Conservation (phyloP, 2,329 filamentous ascomycete genomes). For the Arthrobotrys pseudoclavata region DNA sequence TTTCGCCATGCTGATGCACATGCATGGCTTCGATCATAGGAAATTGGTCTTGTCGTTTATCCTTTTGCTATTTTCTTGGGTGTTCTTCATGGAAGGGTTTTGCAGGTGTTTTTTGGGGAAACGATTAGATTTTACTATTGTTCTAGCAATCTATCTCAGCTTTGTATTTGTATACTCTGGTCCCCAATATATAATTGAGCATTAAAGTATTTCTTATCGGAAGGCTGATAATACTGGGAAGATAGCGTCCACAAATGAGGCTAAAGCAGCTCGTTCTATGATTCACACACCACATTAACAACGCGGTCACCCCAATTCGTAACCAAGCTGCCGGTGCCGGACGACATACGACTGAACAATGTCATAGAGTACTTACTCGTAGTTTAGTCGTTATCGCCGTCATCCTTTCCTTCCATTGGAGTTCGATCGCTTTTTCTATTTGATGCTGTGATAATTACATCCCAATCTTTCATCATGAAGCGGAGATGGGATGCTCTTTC, state of each 20-base stretch:
- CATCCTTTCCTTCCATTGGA: not conserved
- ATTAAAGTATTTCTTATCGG: not conserved
- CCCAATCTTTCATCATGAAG: slow-evolving; percentile 28
- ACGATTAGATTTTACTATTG: slow-evolving; percentile 17
- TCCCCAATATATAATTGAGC: not conserved
- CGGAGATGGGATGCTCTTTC: slow-evolving; percentile 32
- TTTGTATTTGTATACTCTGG: slow-evolving; percentile 13
- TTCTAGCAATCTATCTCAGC: not conserved
- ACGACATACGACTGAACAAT: slow-evolving; percentile 12
- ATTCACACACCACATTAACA: slow-evolving; percentile 33
- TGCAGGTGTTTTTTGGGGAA: slow-evolving; percentile 18
- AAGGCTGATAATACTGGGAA: not conserved
- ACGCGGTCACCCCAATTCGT: slow-evolving; percentile 16
- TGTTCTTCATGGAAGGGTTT: not conserved
- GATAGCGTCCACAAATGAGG: not conserved
- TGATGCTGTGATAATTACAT: not conserved
- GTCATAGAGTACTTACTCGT: not conserved
- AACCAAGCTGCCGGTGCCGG: slow-evolving; percentile 25
- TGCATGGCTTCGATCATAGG: slow-evolving; percentile 16
- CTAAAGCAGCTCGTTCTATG: slow-evolving; percentile 21
- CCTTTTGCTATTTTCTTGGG: not conserved
- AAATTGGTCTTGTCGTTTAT: slow-evolving; percentile 20
- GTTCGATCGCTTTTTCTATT: slow-evolving; percentile 7
- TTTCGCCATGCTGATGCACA: slow-evolving; percentile 10
- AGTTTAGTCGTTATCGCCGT: not conserved